Evolutionary conservation across 2,329 filamentous ascomycete genomes (phyloP).

Genomic region (Xylaria digitata): DNA sequence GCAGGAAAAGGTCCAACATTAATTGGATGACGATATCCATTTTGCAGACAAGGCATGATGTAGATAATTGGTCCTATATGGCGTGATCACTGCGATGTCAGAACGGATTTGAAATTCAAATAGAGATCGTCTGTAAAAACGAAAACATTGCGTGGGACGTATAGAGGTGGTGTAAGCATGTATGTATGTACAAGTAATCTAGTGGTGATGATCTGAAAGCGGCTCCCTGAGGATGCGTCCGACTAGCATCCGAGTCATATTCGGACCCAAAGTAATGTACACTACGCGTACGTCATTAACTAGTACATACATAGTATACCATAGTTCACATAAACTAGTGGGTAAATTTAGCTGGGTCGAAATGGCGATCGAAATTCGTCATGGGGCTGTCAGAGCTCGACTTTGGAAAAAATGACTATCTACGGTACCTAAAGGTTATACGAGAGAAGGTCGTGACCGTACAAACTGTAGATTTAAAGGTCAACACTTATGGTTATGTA

Average conservation of each 20-base stretch:
- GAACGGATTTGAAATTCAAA: neutral
- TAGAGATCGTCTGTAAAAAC: constrained; percentile 9
- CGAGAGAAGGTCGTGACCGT: no score
- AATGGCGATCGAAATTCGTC: neutral
- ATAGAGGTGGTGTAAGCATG: neutral
- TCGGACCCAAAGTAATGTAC: neutral
- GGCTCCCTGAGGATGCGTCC: constrained; percentile 11
- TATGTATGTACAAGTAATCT: neutral
- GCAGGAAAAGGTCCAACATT: constrained; percentile 10
- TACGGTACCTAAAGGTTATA: no score
- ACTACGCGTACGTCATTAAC: constrained; percentile 2
- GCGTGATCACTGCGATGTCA: constrained; percentile 11
- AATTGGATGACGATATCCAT: constrained; percentile 26
- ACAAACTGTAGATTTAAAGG: no score
- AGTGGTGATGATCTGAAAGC: constrained; percentile 20
- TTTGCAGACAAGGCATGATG: neutral
- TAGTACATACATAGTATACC: neutral
- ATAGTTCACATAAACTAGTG: neutral
- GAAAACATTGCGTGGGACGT: neutral
- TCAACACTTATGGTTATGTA: no score
- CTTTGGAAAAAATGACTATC: neutral
- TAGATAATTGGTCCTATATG: neutral
- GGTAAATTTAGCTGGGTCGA: neutral
- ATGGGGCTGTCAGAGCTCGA: constrained; percentile 5
- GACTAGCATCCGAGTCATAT: constrained; percentile 9